Conservation (phyloP, 106 monocot species). For the Amphibolis antarctica region DNA sequence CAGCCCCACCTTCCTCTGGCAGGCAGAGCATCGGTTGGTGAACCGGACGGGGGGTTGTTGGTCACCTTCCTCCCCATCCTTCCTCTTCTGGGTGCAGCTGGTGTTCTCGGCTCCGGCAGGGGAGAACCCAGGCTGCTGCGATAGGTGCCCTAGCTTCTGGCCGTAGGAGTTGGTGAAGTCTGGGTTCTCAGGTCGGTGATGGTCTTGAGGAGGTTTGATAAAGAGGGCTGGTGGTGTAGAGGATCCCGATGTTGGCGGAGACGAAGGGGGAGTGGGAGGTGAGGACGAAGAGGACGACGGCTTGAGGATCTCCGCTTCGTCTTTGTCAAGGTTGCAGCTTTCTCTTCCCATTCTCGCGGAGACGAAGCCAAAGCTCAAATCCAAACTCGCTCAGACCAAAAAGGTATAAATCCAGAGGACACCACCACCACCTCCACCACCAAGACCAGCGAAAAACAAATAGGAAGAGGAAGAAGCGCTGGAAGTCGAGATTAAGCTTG, state of each 20-base stretch:
- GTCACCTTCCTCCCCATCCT: neutral
- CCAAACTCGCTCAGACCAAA: no score
- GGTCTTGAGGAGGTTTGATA: slow-evolving; percentile 30
- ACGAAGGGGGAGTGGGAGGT: slow-evolving; percentile 5
- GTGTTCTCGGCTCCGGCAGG: neutral
- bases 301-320: slow-evolving; percentile 69
- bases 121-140: neutral
- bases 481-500: no score
- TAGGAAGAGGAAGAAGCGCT: no score
- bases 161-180: neutral
- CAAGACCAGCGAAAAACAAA: no score
- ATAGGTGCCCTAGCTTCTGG: slow-evolving; percentile 2
- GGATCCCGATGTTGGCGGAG: slow-evolving; percentile 2
- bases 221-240: slow-evolving; percentile 28
- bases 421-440: no score
- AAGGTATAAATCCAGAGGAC: no score
- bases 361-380: neutral
- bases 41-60: slow-evolving; percentile 5
- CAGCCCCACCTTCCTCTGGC: slow-evolving; percentile 64
- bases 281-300: slow-evolving; percentile 16
- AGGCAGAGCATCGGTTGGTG: slow-evolving; percentile 51
- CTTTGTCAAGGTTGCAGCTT: slow-evolving; percentile 74
- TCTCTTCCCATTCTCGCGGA: slow-evolving; percentile 61
- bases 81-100: neutral
- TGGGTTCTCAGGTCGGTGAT: slow-evolving; percentile 12